These are phyloP conservation scores for Powellomyces hirtus DNA, from an alignment of 192 early-diverging fungal genomes.

Conservation along the genomic window DNA sequence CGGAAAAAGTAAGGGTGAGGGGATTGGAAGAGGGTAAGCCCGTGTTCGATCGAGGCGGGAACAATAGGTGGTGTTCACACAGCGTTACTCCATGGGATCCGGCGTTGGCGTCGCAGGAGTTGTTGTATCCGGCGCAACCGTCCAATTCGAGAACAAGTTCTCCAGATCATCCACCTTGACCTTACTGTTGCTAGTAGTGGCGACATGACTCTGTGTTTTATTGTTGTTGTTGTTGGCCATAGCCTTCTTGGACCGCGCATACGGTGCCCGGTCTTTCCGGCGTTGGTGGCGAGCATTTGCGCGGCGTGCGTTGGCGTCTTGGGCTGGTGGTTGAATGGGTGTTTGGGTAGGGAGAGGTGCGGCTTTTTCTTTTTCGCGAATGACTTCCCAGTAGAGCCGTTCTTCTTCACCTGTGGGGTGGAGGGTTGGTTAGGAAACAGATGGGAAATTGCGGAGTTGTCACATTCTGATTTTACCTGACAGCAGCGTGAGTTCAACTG, in stretches of 20 bases:
- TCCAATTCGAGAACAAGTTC: conserved; percentile 10
- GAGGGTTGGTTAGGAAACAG: neutral
- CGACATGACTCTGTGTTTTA: too few species aligned
- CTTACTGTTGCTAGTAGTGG: neutral
- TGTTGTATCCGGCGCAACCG: neutral
- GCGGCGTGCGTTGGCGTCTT: neutral
- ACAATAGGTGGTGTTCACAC: too few species aligned
- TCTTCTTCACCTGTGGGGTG: conserved; percentile 22
- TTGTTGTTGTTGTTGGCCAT: neutral
- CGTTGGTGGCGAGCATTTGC: neutral
- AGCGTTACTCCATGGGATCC: too few species aligned
- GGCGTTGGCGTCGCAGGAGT: too few species aligned
- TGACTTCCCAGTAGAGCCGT: conserved; percentile 23
- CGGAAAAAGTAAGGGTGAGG: too few species aligned
- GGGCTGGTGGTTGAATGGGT: neutral
- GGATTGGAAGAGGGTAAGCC: too few species aligned
- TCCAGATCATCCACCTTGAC: conserved; percentile 26
- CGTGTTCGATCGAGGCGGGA: too few species aligned
- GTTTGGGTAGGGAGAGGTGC: neutral
- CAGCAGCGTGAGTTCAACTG: neutral
- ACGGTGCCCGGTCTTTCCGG: neutral
- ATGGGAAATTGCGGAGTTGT: neutral
- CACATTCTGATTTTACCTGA: conserved; percentile 3
- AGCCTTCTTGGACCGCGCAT: neutral
- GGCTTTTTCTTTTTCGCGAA: neutral